These are phyloP conservation scores for Berkeleyomyces rouxiae DNA, from an alignment of 2,329 filamentous ascomycete genomes.

Conservation along the genomic window DNA sequence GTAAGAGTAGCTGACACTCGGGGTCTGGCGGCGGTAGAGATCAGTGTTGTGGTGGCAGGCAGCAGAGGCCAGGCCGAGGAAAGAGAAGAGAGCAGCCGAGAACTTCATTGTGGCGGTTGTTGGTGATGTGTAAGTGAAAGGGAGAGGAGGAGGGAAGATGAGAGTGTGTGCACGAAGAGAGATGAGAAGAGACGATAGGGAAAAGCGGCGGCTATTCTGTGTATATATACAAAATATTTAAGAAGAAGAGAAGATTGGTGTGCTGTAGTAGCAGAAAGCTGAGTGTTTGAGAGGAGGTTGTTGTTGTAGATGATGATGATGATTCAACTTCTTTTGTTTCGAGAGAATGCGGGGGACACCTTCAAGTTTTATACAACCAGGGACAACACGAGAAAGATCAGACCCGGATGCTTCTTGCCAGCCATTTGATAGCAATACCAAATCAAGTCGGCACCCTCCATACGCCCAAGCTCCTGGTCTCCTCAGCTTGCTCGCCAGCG, in stretches of 20 bases:
- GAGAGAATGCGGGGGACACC: background rate
- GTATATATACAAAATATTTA: background rate
- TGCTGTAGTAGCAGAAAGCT: background rate
- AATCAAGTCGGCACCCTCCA: background rate
- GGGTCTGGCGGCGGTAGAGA: conserved; percentile 18
- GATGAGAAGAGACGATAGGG: background rate
- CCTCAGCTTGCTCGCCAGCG: background rate
- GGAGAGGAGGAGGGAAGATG: conserved; percentile 5
- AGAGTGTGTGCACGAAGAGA: background rate
- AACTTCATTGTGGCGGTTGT: background rate
- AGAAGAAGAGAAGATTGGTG: background rate
- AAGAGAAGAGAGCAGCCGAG: background rate
- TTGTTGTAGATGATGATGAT: background rate
- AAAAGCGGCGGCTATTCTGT: background rate
- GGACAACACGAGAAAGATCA: background rate
- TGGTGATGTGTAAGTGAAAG: conserved; percentile 1
- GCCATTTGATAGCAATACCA: background rate
- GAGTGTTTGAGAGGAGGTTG: background rate
- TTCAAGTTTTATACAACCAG: background rate
- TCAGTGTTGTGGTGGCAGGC: conserved; percentile 23
- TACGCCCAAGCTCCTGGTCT: background rate
- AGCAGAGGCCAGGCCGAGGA: conserved; percentile 16
- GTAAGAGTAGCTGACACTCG: conserved; percentile 26
- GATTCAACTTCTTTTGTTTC: background rate
- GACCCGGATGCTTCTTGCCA: background rate